Evolutionary conservation across 805 yeast genomes (phyloP).

Genomic region (Sugiyamaella valdiviana): DNA sequence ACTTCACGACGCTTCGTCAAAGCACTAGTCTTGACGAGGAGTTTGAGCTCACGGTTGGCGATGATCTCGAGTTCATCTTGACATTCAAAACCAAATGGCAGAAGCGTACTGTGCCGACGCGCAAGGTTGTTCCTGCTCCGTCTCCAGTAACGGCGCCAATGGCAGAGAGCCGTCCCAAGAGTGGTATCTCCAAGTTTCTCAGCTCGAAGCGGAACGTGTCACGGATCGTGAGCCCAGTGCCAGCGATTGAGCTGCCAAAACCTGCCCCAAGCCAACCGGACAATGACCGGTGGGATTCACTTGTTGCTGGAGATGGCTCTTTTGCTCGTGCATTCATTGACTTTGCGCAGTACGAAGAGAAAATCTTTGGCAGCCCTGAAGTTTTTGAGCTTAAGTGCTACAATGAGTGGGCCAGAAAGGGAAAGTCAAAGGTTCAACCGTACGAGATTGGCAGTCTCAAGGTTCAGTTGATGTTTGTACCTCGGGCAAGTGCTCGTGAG

Average conservation of each 20-base stretch:
- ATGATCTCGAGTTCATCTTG: slow-evolving; percentile 54
- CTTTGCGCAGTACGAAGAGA: slow-evolving; percentile 52
- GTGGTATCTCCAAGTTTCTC: slow-evolving; percentile 15
- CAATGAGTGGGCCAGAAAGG: slow-evolving; percentile 69
- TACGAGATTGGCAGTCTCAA: slow-evolving; percentile 49
- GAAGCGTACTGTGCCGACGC: slow-evolving; percentile 22
- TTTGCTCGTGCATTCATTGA: slow-evolving; percentile 74
- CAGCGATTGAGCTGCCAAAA: neutral
- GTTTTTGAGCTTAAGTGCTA: slow-evolving; percentile 55
- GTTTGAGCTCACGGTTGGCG: slow-evolving; percentile 66
- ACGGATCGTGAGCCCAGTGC: neutral
- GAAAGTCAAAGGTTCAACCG: slow-evolving; percentile 16
- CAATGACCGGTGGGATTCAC: slow-evolving; percentile 45
- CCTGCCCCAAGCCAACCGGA: slow-evolving; percentile 2
- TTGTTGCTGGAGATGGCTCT: slow-evolving; percentile 81
- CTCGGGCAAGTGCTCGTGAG: slow-evolving; percentile 41
- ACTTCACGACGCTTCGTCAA: slow-evolving; percentile 34
- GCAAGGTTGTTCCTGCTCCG: slow-evolving; percentile 14
- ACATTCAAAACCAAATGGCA: slow-evolving; percentile 63
- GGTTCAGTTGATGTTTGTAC: slow-evolving; percentile 52
- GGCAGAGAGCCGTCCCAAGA: slow-evolving; percentile 6
- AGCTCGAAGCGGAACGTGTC: slow-evolving; percentile 4
- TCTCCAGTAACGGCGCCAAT: neutral
- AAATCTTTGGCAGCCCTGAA: slow-evolving; percentile 48
- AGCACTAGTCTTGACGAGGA: slow-evolving; percentile 53